Evolutionary conservation across 257 asterid species (phyloP), one percentile per base, ranked within the genome.

Genomic region (Solanum corneliomulleri): DNA sequence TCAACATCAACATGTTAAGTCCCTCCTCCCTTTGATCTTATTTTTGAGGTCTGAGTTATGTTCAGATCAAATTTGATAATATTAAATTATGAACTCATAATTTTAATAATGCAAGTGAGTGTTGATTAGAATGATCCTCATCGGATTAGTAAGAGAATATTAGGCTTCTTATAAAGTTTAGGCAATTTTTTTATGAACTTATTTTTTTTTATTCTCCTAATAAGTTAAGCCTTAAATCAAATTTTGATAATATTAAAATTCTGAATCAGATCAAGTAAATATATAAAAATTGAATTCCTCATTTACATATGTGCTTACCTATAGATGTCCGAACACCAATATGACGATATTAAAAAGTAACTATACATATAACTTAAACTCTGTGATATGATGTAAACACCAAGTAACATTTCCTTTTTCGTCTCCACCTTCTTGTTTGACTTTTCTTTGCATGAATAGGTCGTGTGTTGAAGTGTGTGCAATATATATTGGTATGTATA

Each of bases 401-500:
- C 78, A 1, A 71, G 8, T 31, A 69, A 33, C 44, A 31, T 70
- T 0, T 16, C 2, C 35, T 4, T 31, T 33, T 70, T 71, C 9
- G 21, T 31, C 8, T 64, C 9, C 9, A 64, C 16, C 71, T 5
- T 64, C 18, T n/a, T 44, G 58, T 77, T 77, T 14, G 81, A 72
- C 62, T 42, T 76, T 47, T 45, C 25, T 45, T 78, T 44, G 16
- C 9, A 47, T 47, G 85, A 15, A 80, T 80, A 47, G 44, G 85
- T 47, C n/a, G 11, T 47, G 11, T 80, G 20, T 80, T 80, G 85
- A 49, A 49, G 29, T 29, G 85, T 80, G 85, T 80, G 85, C 85
- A 47, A 80, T 31, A 21, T 47, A 72, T 25, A 60, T 80, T 16
- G 84, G 62, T n/a, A 29, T 29, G 62, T 39, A 49, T 47, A 27